Conservation (phyloP, 2,329 filamentous ascomycete genomes). For the Monilinia vaccinii-corymbosi region DNA sequence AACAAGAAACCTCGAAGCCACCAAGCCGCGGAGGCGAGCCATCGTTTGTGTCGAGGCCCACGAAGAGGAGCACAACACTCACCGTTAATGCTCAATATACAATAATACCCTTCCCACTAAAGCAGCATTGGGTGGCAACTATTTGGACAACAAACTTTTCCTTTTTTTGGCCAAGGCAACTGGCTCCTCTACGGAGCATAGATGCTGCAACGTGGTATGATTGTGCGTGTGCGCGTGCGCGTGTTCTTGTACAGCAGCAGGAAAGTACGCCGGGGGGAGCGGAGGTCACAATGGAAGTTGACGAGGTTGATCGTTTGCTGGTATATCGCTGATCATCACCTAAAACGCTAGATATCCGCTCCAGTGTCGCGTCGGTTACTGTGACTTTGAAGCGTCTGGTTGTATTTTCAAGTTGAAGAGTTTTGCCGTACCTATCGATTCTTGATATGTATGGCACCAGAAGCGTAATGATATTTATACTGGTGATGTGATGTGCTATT, state of each 20-base stretch:
- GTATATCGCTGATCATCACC: background rate
- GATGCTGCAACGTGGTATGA: background rate
- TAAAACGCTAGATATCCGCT: background rate
- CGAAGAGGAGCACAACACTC: background rate
- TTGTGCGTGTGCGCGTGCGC: background rate
- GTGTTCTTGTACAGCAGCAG: background rate
- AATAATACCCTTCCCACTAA: background rate
- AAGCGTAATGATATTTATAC: background rate
- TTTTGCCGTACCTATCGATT: background rate
- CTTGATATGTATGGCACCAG: background rate
- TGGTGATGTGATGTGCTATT: background rate
- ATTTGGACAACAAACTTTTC: background rate
- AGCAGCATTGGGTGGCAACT: slow-evolving; percentile 8
- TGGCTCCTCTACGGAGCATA: background rate
- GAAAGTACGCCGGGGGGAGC: background rate
- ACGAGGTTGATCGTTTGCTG: slow-evolving; percentile 1
- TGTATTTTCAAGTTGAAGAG: background rate
- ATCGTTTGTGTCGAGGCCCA: background rate
- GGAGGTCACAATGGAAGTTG: background rate
- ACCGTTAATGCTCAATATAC: background rate
- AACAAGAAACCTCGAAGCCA: background rate
- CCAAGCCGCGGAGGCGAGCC: background rate
- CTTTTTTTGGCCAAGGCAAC: background rate
- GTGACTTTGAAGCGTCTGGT: background rate
- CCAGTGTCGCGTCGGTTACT: background rate